These are phyloP conservation scores for Orbilia quercus DNA, from an alignment of 2,329 filamentous ascomycete species.

Conservation along the genomic window DNA sequence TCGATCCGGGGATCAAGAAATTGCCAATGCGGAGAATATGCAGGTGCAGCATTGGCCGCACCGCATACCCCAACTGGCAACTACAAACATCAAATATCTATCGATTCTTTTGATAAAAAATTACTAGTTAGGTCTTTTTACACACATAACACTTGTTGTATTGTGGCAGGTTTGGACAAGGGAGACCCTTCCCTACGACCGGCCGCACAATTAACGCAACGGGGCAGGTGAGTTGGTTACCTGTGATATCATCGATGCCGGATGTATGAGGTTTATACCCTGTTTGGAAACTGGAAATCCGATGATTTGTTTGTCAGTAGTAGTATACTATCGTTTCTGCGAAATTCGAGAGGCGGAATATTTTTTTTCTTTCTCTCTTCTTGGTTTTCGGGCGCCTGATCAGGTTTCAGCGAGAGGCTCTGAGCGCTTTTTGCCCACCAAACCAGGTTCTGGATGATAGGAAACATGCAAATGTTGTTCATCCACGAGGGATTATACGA, in stretches of 20 bases:
- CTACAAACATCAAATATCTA: no score
- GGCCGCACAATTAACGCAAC: constrained; percentile 32
- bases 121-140: no score
- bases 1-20: constrained; percentile 53
- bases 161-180: background rate
- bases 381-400: background rate
- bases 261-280: constrained; percentile 6
- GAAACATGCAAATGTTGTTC: background rate
- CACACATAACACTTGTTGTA: no score
- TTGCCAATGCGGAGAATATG: constrained; percentile 54
- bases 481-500: constrained; percentile 42
- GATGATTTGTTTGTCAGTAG: background rate
- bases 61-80: no score
- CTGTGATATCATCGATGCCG: background rate
- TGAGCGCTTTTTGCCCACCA: background rate
- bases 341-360: background rate
- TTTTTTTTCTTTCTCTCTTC: background rate
- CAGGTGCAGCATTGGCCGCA: constrained; percentile 52
- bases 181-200: no score
- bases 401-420: background rate
- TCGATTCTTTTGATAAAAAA: no score
- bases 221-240: constrained; percentile 27
- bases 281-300: constrained; percentile 17
- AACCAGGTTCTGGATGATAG: constrained; percentile 18
- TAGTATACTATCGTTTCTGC: background rate